Percentiles rank a stretch among this genome's conserved stretches.
phyloP scores from a whole-genome alignment of 768 basidiomycete species.

The Arthromyces matolae region DNA sequence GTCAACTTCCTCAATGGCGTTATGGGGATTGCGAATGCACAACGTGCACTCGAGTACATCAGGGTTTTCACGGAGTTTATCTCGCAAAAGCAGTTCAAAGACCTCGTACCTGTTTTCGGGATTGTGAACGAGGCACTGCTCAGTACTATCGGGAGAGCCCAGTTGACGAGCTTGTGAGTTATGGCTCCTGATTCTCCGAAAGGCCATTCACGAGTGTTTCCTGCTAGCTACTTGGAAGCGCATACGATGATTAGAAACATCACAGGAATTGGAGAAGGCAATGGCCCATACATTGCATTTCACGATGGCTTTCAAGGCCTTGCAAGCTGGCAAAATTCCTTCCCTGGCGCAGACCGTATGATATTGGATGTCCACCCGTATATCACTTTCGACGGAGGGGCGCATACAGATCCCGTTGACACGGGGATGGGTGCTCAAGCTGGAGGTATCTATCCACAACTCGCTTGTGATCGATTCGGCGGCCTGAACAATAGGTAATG shows the following conservation, averaged over 20 bases:
- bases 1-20: constrained; percentile 69
- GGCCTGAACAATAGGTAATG: constrained; percentile 23
- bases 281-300: constrained; percentile 51
- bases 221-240: constrained; percentile 49
- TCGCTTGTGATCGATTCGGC: constrained; percentile 55
- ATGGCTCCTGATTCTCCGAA: constrained; percentile 30
- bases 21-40: constrained; percentile 89
- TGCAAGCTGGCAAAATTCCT: constrained; percentile 28
- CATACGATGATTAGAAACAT: constrained; percentile 66
- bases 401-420: constrained; percentile 28
- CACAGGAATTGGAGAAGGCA: constrained; percentile 70
- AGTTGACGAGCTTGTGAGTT: constrained; percentile 59
- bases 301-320: constrained; percentile 49
- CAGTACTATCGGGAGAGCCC: constrained; percentile 50
- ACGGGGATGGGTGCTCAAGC: constrained; percentile 26
- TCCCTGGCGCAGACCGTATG: constrained; percentile 37
- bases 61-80: constrained; percentile 79
- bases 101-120: constrained; percentile 62
- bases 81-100: constrained; percentile 65
- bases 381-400: constrained; percentile 43
- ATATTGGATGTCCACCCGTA: constrained; percentile 39
- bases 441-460: constrained; percentile 39
- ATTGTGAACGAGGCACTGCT: constrained; percentile 62
- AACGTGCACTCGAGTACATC: constrained; percentile 74
- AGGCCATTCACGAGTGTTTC: neutral